Conservation (phyloP, 2,329 filamentous ascomycete species). For the Gaeumannomyces sp. region DNA sequence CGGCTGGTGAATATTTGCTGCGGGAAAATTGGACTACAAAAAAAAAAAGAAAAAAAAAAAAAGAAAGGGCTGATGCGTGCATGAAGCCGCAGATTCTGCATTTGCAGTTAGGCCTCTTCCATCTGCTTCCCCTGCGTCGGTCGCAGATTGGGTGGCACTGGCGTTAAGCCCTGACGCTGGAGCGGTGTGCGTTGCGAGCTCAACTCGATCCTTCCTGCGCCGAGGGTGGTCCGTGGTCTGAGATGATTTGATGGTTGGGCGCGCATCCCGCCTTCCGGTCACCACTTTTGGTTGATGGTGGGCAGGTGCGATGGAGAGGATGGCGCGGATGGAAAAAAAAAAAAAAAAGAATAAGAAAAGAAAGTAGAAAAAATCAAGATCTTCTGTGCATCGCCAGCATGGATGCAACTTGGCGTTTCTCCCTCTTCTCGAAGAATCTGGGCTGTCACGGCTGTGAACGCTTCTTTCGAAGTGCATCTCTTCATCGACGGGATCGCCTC, state of each 20-base stretch:
- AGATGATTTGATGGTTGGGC: background rate
- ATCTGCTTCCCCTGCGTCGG: background rate
- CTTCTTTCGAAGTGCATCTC: background rate
- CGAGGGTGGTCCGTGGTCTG: background rate
- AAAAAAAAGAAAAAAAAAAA: background rate
- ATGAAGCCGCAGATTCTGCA: background rate
- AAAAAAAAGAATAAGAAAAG: too few species aligned
- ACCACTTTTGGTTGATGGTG: background rate
- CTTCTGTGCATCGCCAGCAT: background rate
- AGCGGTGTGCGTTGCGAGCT: background rate
- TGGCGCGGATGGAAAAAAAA: background rate
- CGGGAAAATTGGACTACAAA: background rate
- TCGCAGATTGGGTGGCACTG: background rate
- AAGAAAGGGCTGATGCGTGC: background rate
- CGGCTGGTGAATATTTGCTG: too few species aligned
- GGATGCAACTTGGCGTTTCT: background rate
- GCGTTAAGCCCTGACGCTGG: background rate
- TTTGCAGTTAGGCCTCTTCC: background rate
- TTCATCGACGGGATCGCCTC: background rate
- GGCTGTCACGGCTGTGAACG: too few species aligned
- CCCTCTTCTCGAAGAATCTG: background rate
- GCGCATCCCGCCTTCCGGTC: background rate
- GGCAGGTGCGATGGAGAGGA: background rate
- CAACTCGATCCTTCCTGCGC: background rate
- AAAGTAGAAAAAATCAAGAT: background rate